phyloP scores from a whole-genome alignment of 441 rosid species.

The Corymbia citriodora region DNA sequence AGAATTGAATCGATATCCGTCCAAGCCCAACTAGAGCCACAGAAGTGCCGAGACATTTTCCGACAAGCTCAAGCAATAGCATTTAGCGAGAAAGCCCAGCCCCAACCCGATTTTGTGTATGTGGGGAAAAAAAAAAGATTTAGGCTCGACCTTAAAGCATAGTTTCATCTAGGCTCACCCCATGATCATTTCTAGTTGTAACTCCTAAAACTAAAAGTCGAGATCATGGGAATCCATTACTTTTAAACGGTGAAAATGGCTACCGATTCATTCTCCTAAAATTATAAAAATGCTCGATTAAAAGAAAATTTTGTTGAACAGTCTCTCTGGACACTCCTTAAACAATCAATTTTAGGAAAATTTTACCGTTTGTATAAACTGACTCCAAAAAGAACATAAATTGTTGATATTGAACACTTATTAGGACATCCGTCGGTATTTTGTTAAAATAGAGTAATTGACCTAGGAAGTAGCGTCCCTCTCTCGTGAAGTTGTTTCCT shows the following conservation, averaged over 20 bases:
- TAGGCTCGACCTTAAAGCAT: not conserved
- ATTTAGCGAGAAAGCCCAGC: fast-evolving
- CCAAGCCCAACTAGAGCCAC: too few species aligned
- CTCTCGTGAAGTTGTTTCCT: not conserved
- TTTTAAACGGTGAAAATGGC: fast-evolving
- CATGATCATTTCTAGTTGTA: fast-evolving
- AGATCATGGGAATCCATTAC: fast-evolving
- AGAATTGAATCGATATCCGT: too few species aligned
- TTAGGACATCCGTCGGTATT: too few species aligned
- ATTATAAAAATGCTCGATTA: fast-evolving
- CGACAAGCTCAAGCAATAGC: too few species aligned
- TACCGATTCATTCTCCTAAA: not conserved
- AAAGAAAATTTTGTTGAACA: not conserved
- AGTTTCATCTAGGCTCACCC: fast-evolving
- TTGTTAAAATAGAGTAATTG: not conserved
- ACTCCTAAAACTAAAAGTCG: not conserved
- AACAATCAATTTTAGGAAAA: not conserved
- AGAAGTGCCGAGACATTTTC: too few species aligned
- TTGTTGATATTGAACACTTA: not conserved
- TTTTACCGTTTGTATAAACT: not conserved
- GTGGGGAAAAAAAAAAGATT: not conserved
- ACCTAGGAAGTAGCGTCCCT: not conserved
- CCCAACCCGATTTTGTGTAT: fast-evolving
- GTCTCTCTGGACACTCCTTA: not conserved
- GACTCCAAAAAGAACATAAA: not conserved